Conservation (phyloP, 2,329 filamentous ascomycete species). For the Alternaria sp. region DNA sequence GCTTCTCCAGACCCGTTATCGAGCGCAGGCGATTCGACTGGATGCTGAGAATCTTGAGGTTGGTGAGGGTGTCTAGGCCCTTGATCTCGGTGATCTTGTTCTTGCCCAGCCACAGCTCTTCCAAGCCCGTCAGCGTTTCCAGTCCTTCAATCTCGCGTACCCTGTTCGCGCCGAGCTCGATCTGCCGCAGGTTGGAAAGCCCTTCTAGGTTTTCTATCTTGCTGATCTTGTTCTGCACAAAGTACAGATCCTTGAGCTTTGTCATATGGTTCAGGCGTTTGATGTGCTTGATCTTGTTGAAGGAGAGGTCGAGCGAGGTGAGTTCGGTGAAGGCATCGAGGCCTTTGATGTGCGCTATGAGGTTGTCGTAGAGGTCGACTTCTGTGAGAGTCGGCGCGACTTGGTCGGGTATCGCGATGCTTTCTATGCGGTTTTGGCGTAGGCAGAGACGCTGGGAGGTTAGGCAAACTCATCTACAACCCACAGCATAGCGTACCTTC, state of each 20-base stretch:
- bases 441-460: conserved; percentile 73
- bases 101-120: conserved; percentile 93
- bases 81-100: conserved; percentile 91
- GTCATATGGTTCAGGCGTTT: conserved; percentile 81
- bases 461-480: conserved; percentile 1
- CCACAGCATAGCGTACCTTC: conserved; percentile 52
- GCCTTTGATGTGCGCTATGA: conserved; percentile 84
- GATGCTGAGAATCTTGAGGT: conserved; percentile 87
- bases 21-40: conserved; percentile 91
- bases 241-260: conserved; percentile 81
- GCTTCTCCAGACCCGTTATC: conserved; percentile 75
- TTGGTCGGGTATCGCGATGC: conserved; percentile 74
- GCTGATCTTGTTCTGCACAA: conserved; percentile 93
- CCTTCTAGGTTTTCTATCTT: conserved; percentile 84
- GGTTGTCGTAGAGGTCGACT: conserved; percentile 95
- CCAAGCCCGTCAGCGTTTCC: conserved; percentile 75
- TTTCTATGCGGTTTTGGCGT: conserved; percentile 86
- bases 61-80: conserved; percentile 74
- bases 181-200: conserved; percentile 74
- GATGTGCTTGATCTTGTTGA: conserved; percentile 99
- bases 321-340: conserved; percentile 79
- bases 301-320: conserved; percentile 85
- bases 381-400: conserved; percentile 75
- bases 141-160: conserved; percentile 89
- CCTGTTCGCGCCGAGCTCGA: conserved; percentile 91